Conservation (phyloP, 2,329 filamentous ascomycete species). For the Aspergillus phoenicis region DNA sequence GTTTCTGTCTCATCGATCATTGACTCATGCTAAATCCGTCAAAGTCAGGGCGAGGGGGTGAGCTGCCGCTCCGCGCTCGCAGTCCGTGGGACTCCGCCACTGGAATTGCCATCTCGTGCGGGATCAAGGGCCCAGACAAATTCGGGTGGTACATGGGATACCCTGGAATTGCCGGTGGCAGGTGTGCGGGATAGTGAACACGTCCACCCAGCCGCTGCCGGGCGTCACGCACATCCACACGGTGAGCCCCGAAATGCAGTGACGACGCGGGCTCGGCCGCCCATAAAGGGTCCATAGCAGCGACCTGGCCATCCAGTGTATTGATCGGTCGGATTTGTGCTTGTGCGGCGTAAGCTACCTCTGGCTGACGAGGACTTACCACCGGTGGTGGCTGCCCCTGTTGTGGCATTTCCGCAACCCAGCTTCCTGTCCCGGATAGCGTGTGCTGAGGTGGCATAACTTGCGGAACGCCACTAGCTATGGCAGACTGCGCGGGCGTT, state of each 20-base stretch:
- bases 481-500: slow-evolving; percentile 14
- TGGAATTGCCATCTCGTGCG: slow-evolving; percentile 25
- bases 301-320: slow-evolving; percentile 26
- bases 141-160: slow-evolving; percentile 32
- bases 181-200: slow-evolving; percentile 16
- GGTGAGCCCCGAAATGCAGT: slow-evolving; percentile 32
- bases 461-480: slow-evolving; percentile 12
- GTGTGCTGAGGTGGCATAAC: slow-evolving; percentile 23
- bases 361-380: slow-evolving; percentile 22
- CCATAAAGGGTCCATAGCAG: slow-evolving; percentile 19
- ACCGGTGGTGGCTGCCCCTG: slow-evolving; percentile 2
- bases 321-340: slow-evolving; percentile 17
- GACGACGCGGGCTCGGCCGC: slow-evolving; percentile 18
- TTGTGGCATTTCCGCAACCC: slow-evolving; percentile 22
- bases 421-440: slow-evolving; percentile 24
- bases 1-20: not conserved
- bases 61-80: slow-evolving; percentile 37
- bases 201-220: slow-evolving; percentile 28
- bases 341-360: slow-evolving; percentile 22
- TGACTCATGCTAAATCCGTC: slow-evolving; percentile 26
- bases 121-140: slow-evolving; percentile 31
- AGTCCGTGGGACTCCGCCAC: slow-evolving; percentile 20
- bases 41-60: slow-evolving; percentile 31
- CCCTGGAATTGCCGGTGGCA: slow-evolving; percentile 15
- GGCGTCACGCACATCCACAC: slow-evolving; percentile 35